Base-by-base conservation (phyloP, 306 rosid genomes). In the Quercus parvula region DNA sequence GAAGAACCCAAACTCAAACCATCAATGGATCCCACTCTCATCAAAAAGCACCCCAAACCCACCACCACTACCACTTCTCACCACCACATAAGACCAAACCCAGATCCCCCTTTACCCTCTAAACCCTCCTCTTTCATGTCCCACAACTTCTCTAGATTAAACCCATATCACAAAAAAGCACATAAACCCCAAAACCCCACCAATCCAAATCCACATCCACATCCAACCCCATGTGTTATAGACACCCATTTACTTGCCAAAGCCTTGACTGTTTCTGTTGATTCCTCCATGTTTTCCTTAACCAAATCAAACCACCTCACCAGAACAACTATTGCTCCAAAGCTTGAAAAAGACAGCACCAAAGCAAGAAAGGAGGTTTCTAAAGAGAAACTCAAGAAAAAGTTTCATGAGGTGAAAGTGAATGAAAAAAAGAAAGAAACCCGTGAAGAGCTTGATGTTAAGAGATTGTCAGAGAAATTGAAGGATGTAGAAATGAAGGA, bases 221-320 rank as follows among this genome's bases (percentile, higher is more conserved):
- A 70, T 31, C 80, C 83, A 33, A 1, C 59, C 49, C 73, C 87
- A 30, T 35, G 35, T 79, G 13, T 79, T 11, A 3, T 77, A 4
- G 86, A 90, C 83, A 28, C 81, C 5, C 85, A 19, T 68, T 78
- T 77, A 76, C 89, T 85, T 55, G 81, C 81, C 71, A 85, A 87
- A 28, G 31, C 92, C 76, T 74, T 89, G 87, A 22, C 96, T n/a
- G 30, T 83, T 56, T 90, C 97, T 7, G 19, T 82, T 5, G 91
- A 85, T 71, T 80, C 92, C 55, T 88, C 91, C 58, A 87, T 84
- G 71, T 30, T 46, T 35, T 81, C 82, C 15, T 49, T 79, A n/a
- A 19, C 73, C 67, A 89, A 81, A 82, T 59, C 83, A 0, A 75
- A 79, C 17, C 55, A 82, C 76, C 79, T 73, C 2, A 75, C 74